Base-by-base conservation (phyloP, 1,284 basidiomycete species). In the Coniophora puteana region DNA sequence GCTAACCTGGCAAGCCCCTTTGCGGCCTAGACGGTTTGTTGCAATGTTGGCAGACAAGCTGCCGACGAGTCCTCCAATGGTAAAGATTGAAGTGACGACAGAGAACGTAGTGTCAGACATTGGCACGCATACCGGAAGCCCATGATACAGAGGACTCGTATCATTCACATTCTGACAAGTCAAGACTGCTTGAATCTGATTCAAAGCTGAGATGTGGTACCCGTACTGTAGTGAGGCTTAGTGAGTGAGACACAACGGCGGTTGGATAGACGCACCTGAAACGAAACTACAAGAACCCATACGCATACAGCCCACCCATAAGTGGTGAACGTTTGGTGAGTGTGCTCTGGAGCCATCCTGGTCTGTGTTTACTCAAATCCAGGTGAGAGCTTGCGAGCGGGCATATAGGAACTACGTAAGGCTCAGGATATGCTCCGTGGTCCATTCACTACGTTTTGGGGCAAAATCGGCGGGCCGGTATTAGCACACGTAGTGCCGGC, bases 191-290 rank as follows among this genome's bases (percentile, higher is more conserved):
- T 89, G 83, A 30, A 93, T 83, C 60, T 91, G 90, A 59, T 94
- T 94, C 45, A 94, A 76, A 23, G 85, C 88, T 4, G 89, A 88
- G 37, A 91, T 85, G 59, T 94, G 91, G 56, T 83, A 89, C 14
- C 84, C 84, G 63, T 85, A 86, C 76, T 87, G 38, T 36, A 31
- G 18, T 40, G 28, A 12, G 28, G 26, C 4, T 3, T 3, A 22
- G 36, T 29, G 23, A 12, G 16, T 25, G 22, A 27, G 16, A 21
- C 25, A 16, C 12, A 14, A 16, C 13, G 16, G 18, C 37, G 46
- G 14, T 24, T 37, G n/a, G 43, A 27, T 5, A 36, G 22, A 54
- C 40, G 43, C 37, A 74, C 82, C 72, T 85, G 83, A 55, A 86
- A 85, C 3, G 81, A 72, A 39, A 71, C 69, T 10, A 76, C 44